Percentiles rank a stretch among this genome's conserved stretches.
Conservation (phyloP, 2,329 filamentous ascomycete genomes). For the Phaeophleospora eucalypticola region DNA sequence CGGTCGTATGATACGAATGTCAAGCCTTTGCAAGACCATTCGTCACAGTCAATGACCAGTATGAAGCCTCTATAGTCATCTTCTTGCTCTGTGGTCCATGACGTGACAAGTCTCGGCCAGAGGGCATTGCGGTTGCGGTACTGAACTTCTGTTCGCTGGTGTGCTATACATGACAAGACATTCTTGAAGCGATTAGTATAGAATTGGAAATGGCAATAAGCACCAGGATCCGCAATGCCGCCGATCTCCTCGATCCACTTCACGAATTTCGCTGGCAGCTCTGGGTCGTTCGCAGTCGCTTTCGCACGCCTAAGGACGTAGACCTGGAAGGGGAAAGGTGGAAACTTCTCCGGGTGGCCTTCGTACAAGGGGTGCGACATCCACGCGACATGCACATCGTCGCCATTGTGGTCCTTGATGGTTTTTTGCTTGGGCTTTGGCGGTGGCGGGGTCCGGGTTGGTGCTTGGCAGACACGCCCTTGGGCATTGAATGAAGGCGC, state of each 20-base stretch:
- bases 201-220: slow-evolving; percentile 1
- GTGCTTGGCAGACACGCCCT: too few relatives aligned
- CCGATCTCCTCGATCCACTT: slow-evolving; percentile 1
- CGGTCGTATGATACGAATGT: too few relatives aligned
- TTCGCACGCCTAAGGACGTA: slow-evolving; percentile 1
- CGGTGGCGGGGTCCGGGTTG: too few relatives aligned
- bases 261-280: not conserved
- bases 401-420: too few relatives aligned
- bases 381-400: too few relatives aligned
- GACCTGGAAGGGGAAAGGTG: slow-evolving; percentile 6
- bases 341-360: not conserved
- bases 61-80: too few relatives aligned
- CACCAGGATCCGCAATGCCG: not conserved
- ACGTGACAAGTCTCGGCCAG: too few relatives aligned
- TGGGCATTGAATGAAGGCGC: too few relatives aligned
- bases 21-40: too few relatives aligned
- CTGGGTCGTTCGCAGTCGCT: not conserved
- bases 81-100: too few relatives aligned
- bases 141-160: slow-evolving; percentile 2
- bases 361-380: not conserved
- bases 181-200: slow-evolving; percentile 2
- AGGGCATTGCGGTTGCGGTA: slow-evolving; percentile 3
- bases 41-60: too few relatives aligned
- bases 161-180: slow-evolving; percentile 1
- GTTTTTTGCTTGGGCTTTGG: too few relatives aligned